Conservation (phyloP, 2,329 filamentous ascomycete genomes). For the Aureobasidium sp. region DNA sequence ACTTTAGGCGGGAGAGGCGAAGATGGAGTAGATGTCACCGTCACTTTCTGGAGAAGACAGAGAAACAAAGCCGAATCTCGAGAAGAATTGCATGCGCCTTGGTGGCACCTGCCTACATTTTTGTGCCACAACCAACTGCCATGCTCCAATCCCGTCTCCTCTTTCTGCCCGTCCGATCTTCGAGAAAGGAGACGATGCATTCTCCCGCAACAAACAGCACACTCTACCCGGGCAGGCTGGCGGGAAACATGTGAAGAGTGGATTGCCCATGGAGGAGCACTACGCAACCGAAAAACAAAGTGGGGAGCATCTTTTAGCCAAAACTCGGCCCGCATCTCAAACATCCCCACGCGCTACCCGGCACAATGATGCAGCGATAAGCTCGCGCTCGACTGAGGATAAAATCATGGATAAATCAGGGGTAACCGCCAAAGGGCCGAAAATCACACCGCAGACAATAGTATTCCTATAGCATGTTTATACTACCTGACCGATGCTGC, state of each 20-base stretch:
- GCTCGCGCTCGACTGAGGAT: background rate
- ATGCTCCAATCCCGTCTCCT: background rate
- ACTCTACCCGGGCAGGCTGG: background rate
- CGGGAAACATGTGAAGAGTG: background rate
- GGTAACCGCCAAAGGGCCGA: background rate
- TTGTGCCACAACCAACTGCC: constrained; percentile 7
- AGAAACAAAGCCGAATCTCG: background rate
- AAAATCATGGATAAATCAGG: constrained; percentile 10
- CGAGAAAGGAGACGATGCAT: background rate
- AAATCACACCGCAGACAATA: background rate
- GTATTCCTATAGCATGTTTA: background rate
- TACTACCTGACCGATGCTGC: background rate
- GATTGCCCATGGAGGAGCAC: constrained; percentile 9
- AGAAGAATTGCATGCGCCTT: constrained; percentile 3
- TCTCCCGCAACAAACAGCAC: background rate
- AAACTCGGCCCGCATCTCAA: constrained; percentile 3
- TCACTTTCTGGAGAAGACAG: background rate
- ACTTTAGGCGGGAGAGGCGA: constrained; percentile 12
- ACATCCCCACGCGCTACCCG: background rate
- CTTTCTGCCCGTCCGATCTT: background rate
- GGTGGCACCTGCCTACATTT: constrained; percentile 12
- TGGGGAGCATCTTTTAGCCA: constrained; percentile 9
- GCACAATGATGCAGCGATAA: background rate
- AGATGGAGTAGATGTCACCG: constrained; percentile 5
- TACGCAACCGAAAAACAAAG: background rate